Conservation (phyloP, 495 filamentous ascomycete genomes). For the Letharia columbiana region DNA sequence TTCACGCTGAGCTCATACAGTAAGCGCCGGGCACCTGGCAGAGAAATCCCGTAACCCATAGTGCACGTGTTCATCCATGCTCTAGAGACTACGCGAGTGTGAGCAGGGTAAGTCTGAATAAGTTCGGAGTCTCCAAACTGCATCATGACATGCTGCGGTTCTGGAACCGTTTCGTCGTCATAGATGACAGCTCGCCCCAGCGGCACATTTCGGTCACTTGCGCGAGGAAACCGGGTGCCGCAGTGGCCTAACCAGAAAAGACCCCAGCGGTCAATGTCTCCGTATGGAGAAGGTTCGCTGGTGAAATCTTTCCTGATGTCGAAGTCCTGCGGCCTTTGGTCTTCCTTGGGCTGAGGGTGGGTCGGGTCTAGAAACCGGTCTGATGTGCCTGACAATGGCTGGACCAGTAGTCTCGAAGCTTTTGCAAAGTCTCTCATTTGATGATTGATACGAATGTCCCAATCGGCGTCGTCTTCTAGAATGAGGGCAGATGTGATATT, state of each 20-base stretch:
- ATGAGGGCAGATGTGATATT: constrained; percentile 30
- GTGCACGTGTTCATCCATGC: background rate
- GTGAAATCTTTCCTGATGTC: constrained; percentile 5
- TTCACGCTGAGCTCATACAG: constrained; percentile 5
- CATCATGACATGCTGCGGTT: background rate
- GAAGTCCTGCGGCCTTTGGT: constrained; percentile 4
- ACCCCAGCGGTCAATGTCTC: constrained; percentile 1
- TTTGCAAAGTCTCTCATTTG: constrained; percentile 21
- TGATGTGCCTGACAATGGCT: constrained; percentile 25
- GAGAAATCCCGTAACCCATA: background rate
- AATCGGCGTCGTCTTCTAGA: constrained; percentile 43
- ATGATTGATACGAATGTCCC: constrained; percentile 34
- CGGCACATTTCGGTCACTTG: background rate
- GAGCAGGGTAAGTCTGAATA: background rate
- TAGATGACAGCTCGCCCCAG: background rate
- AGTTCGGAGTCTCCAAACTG: constrained; percentile 4
- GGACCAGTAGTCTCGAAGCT: constrained; percentile 8
- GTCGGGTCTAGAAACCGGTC: constrained; percentile 23
- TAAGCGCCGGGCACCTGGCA: background rate
- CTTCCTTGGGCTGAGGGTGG: constrained; percentile 13
- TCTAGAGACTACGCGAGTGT: background rate
- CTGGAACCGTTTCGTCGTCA: background rate
- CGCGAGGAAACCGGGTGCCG: background rate
- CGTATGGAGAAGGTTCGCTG: constrained; percentile 1
- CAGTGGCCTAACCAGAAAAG: background rate